These are phyloP conservation scores for Gardenia jasminoides DNA, from an alignment of 257 asterid species.

Conservation along the genomic window DNA sequence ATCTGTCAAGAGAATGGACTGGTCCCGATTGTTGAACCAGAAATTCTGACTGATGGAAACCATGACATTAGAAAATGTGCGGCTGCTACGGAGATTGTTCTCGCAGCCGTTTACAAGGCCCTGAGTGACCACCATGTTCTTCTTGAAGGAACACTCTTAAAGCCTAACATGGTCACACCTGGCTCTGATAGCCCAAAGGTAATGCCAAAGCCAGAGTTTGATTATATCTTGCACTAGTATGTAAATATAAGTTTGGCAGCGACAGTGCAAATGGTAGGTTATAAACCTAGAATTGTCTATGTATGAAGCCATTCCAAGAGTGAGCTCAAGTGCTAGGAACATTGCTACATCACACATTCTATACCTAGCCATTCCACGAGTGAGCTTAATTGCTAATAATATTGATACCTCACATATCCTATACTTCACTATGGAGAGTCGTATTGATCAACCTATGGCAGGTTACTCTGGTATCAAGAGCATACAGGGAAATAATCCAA, in stretches of 20 bases:
- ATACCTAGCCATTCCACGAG: too few relatives aligned
- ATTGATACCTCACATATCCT: neutral
- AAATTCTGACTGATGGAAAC: conserved; percentile 67
- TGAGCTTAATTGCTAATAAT: too few relatives aligned
- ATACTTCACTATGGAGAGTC: neutral
- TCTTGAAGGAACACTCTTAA: conserved; percentile 83
- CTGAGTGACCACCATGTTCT: conserved; percentile 84
- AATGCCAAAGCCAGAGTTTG: neutral
- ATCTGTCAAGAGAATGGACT: conserved; percentile 90
- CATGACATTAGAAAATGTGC: conserved; percentile 73
- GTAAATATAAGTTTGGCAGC: neutral
- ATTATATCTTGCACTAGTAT: neutral
- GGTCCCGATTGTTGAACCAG: conserved; percentile 90
- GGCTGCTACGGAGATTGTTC: conserved; percentile 66
- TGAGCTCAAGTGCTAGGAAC: too few relatives aligned
- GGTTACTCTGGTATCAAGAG: neutral
- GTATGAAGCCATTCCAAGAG: neutral
- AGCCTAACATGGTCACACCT: conserved; percentile 94
- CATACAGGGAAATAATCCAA: neutral
- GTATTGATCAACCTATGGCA: neutral
- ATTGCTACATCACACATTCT: too few relatives aligned
- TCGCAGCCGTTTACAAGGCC: conserved; percentile 83
- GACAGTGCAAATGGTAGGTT: neutral
- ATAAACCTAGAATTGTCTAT: neutral
- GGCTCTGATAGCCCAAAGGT: conserved; percentile 86